Evolutionary conservation across 2,329 filamentous ascomycete species (phyloP).

Genomic region (Ophiocordyceps polyrhachis-furcata): DNA sequence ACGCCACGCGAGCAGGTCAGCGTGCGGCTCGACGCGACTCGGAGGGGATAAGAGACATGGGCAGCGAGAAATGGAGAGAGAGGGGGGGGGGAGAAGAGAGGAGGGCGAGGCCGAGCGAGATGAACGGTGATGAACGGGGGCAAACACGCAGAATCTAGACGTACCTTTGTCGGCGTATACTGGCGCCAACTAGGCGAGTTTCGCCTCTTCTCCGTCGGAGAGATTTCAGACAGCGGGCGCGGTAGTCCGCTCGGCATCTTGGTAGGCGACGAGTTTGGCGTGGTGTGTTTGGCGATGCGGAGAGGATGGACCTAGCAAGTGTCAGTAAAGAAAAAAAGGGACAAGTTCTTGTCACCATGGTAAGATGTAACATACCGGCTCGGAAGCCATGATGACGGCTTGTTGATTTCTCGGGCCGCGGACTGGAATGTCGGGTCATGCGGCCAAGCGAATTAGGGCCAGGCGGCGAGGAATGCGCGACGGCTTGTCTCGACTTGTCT

Average conservation of each 20-base stretch:
- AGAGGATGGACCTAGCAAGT: slow-evolving; percentile 48
- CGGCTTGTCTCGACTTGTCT: slow-evolving; percentile 1
- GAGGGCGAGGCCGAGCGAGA: neutral
- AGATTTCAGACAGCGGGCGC: slow-evolving; percentile 76
- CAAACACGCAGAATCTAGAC: slow-evolving; percentile 2
- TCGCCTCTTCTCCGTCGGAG: slow-evolving; percentile 64
- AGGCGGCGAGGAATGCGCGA: slow-evolving; percentile 12
- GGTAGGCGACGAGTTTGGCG: slow-evolving; percentile 36
- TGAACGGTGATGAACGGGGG: neutral
- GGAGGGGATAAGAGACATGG: neutral
- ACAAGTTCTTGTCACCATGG: slow-evolving; percentile 1
- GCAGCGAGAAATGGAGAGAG: neutral
- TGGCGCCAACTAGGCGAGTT: slow-evolving; percentile 90
- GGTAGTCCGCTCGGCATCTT: slow-evolving; percentile 44
- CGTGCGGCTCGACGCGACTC: neutral
- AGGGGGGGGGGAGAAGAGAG: neutral
- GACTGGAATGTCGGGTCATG: slow-evolving; percentile 15
- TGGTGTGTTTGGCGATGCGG: slow-evolving; percentile 53
- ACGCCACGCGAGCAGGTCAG: slow-evolving; percentile 9
- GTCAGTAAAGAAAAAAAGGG: neutral
- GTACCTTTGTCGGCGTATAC: slow-evolving; percentile 20
- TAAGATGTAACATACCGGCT: slow-evolving; percentile 16
- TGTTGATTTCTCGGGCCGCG: slow-evolving; percentile 6
- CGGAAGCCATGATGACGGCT: slow-evolving; percentile 16
- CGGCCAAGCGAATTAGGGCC: slow-evolving; percentile 5